phyloP scores from a whole-genome alignment of 371 early-diverging fungal species.

The Neoconidiobolus thromboides region DNA sequence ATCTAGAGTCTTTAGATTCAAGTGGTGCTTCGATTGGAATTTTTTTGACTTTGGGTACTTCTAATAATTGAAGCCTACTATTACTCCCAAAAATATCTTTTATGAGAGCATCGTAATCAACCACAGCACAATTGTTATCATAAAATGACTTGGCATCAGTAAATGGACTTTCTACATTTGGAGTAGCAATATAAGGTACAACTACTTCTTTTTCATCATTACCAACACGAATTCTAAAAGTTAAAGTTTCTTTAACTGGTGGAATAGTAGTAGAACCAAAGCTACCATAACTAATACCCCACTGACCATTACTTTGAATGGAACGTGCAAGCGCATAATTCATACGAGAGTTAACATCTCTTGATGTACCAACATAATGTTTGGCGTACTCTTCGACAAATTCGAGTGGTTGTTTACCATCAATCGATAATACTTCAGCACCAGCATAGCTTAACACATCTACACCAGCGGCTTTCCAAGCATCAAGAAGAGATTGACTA shows the following conservation, averaged over 20 bases:
- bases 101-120: not conserved
- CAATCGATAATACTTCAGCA: not conserved
- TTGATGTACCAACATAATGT: not conserved
- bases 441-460: not conserved
- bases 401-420: not conserved
- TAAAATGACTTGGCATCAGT: not conserved
- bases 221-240: not conserved
- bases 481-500: not conserved
- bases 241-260: not conserved
- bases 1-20: not conserved
- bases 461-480: not conserved
- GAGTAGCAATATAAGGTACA: not conserved
- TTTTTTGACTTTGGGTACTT: not conserved
- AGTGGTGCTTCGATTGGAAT: not conserved
- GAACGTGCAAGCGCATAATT: not conserved
- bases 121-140: not conserved
- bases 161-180: not conserved
- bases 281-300: not conserved
- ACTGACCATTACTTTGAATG: not conserved
- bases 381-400: not conserved
- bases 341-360: not conserved
- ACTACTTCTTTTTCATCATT: not conserved
- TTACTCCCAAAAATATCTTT: not conserved
- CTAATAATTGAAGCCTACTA: not conserved
- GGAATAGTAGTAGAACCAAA: not conserved